Percentiles rank a stretch among this genome's conserved stretches.
Evolutionary conservation across 495 filamentous ascomycete genomes (phyloP).

Genomic region (Penicillium robsamsonii): DNA sequence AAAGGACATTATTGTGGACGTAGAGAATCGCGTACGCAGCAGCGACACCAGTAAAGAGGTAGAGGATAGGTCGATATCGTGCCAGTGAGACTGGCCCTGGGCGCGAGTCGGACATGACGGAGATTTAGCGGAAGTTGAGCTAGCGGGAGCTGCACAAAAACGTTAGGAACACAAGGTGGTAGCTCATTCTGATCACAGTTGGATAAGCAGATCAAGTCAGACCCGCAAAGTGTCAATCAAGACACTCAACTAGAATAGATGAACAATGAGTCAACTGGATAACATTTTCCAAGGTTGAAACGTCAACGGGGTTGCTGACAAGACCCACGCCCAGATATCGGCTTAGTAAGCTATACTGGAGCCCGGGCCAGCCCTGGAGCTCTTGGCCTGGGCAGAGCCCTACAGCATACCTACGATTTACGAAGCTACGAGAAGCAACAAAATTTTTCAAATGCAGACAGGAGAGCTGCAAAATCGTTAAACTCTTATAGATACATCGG

Average conservation of each 20-base stretch:
- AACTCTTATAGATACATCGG: too few species aligned
- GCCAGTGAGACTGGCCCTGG: conserved; percentile 38
- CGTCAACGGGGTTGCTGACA: conserved; percentile 1
- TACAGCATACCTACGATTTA: neutral
- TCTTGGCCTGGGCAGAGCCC: too few species aligned
- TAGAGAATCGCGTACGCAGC: conserved; percentile 50
- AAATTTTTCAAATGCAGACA: too few species aligned
- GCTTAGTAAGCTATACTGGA: conserved; percentile 5
- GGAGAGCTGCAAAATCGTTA: too few species aligned
- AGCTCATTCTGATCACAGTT: conserved; percentile 10
- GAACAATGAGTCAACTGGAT: neutral
- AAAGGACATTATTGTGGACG: conserved; percentile 40
- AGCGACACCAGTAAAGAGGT: conserved; percentile 50
- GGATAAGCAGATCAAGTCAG: neutral
- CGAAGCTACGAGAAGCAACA: neutral
- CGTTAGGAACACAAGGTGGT: conserved; percentile 17
- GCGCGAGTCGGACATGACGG: conserved; percentile 38
- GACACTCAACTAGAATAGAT: neutral
- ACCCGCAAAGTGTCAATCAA: neutral
- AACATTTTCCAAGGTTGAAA: conserved; percentile 1
- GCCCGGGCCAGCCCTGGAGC: too few species aligned
- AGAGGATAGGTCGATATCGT: conserved; percentile 50
- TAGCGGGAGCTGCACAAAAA: conserved; percentile 19
- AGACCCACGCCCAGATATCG: neutral
- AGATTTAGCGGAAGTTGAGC: conserved; percentile 24